phyloP scores from a whole-genome alignment of 2,329 filamentous ascomycete species.

The Teratosphaeria gauchensis region DNA sequence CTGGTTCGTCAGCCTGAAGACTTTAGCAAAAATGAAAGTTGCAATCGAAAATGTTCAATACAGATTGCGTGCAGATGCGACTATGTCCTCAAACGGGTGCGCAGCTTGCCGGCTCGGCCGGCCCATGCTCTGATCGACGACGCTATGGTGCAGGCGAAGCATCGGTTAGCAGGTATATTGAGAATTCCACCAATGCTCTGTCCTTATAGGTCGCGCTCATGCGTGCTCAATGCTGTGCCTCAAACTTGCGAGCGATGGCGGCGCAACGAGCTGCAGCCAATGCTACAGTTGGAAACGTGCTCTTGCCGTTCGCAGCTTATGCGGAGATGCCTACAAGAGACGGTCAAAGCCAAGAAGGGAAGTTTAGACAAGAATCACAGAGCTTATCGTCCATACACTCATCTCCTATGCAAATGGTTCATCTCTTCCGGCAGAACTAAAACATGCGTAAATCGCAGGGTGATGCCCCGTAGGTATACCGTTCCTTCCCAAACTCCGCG shows the following conservation, averaged over 20 bases:
- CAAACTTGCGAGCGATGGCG: background rate
- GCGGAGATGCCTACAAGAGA: background rate
- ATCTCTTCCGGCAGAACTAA: background rate
- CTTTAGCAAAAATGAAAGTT: background rate
- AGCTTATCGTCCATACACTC: background rate
- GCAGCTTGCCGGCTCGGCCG: background rate
- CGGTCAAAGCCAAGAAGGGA: background rate
- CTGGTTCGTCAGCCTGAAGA: background rate
- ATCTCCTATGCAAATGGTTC: background rate
- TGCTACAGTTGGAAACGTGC: background rate
- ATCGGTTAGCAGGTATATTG: background rate
- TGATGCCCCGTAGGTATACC: background rate
- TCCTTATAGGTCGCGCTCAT: background rate
- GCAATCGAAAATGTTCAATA: background rate
- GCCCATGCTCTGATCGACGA: background rate
- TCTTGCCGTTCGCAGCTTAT: background rate
- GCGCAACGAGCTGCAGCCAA: background rate
- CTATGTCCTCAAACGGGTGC: background rate
- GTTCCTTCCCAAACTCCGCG: background rate
- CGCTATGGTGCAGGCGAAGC: background rate
- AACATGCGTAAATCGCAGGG: background rate
- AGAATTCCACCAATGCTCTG: background rate
- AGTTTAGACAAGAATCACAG: background rate
- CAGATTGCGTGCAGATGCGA: background rate
- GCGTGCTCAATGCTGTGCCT: background rate